A percentile compares a stretch with the other conserved stretches of the same genome.
phyloP scores from a whole-genome alignment of 768 basidiomycete genomes.

The Mycena maculata region DNA sequence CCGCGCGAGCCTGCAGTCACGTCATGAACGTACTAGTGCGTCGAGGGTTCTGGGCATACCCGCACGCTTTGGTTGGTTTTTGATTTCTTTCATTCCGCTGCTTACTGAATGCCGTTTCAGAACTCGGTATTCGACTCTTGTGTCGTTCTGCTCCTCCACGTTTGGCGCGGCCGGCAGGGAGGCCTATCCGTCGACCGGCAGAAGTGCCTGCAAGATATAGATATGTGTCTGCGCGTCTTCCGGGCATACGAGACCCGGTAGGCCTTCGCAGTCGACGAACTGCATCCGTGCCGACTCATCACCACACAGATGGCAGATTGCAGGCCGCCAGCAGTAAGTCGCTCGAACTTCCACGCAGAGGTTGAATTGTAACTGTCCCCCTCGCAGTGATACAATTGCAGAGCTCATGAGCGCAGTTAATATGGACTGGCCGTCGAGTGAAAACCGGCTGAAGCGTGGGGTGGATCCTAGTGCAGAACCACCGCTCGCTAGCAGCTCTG shows the following conservation, averaged over 20 bases:
- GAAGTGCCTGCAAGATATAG: constrained; percentile 32
- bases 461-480: no score
- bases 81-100: neutral
- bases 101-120: neutral
- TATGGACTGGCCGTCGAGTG: no score
- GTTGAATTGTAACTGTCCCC: no score
- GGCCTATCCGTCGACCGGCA: constrained; percentile 23
- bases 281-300: neutral
- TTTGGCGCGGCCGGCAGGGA: constrained; percentile 28
- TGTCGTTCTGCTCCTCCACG: constrained; percentile 18
- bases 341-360: neutral
- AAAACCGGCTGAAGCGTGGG: no score
- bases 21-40: constrained; percentile 58
- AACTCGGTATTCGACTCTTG: constrained; percentile 23
- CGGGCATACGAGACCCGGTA: constrained; percentile 24
- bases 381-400: constrained; percentile 25
- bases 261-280: neutral
- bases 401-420: constrained; percentile 26
- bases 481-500: no score
- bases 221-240: constrained; percentile 26
- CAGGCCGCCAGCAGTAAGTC: constrained; percentile 33
- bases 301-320: constrained; percentile 23
- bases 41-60: constrained; percentile 21
- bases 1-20: constrained; percentile 73
- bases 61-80: constrained; percentile 30